These are phyloP conservation scores for Monosporozyma yasuniensis DNA, from an alignment of 805 yeast genomes.

Conservation along the genomic window DNA sequence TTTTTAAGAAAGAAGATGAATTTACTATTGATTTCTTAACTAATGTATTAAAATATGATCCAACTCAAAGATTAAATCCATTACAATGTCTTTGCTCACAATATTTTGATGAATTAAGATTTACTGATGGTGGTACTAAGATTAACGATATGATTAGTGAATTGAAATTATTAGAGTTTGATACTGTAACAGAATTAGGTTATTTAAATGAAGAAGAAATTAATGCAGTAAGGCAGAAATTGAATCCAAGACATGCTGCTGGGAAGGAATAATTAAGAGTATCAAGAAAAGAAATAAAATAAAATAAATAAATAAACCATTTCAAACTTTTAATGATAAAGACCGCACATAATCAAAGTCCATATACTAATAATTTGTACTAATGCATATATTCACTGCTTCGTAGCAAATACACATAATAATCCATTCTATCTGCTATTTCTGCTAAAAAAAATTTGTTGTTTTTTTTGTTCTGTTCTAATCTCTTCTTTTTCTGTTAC, in stretches of 20 bases:
- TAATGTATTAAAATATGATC: constrained; percentile 58
- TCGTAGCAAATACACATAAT: neutral
- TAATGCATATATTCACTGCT: neutral
- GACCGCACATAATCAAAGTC: no score
- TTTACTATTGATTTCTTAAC: constrained; percentile 47
- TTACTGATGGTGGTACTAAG: constrained; percentile 12
- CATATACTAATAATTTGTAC: neutral
- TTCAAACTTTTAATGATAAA: no score
- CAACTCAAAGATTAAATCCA: constrained; percentile 54
- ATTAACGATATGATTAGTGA: constrained; percentile 8
- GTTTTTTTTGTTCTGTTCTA: neutral
- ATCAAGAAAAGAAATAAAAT: neutral
- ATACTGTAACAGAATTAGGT: constrained; percentile 22
- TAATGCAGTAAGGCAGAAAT: constrained; percentile 19
- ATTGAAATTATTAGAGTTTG: constrained; percentile 22
- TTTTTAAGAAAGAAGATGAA: constrained; percentile 45
- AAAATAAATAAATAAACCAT: no score
- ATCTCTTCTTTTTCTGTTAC: neutral
- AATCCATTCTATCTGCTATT: no score
- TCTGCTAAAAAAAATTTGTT: no score
- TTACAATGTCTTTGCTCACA: constrained; percentile 26
- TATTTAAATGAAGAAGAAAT: constrained; percentile 23
- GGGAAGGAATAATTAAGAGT: neutral
- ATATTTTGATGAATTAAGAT: constrained; percentile 27
- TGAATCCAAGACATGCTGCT: constrained; percentile 3